Evolutionary conservation across 2,329 filamentous ascomycete genomes (phyloP).

Genomic region (Colletotrichum melonis): DNA sequence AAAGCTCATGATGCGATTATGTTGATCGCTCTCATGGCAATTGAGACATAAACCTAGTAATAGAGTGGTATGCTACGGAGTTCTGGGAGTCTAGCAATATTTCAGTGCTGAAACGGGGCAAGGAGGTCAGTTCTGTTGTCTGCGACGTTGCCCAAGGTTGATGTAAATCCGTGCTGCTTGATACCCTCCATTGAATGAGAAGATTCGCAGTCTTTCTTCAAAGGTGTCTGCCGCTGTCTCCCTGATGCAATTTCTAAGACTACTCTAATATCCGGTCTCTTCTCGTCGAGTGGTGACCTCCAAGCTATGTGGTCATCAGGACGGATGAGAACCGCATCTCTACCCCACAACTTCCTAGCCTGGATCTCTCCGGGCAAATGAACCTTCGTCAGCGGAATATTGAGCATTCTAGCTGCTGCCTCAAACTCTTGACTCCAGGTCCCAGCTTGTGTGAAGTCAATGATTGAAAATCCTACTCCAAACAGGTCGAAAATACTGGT

Average conservation of each 20-base stretch:
- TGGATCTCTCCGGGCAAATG: not conserved
- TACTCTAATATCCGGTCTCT: not conserved
- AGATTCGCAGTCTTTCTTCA: not conserved
- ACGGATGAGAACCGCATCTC: not conserved
- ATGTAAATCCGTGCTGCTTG: not conserved
- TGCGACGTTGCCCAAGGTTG: not conserved
- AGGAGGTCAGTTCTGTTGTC: not conserved
- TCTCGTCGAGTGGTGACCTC: not conserved
- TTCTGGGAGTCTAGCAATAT: not conserved
- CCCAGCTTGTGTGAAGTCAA: not conserved
- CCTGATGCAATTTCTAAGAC: not conserved
- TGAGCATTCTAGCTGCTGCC: not conserved
- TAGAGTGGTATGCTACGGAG: not conserved
- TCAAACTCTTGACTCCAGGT: not conserved
- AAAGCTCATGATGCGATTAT: not conserved
- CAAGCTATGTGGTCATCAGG: not conserved
- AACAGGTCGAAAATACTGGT: not conserved
- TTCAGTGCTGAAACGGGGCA: not conserved
- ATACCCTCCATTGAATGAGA: not conserved
- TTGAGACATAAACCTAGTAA: not conserved
- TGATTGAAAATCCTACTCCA: not conserved
- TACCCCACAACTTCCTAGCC: not conserved
- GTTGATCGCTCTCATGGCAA: not conserved
- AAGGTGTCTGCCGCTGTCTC: not conserved
- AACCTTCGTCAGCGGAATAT: not conserved